These are phyloP conservation scores for Neonectria magnoliae DNA, from an alignment of 2,329 filamentous ascomycete genomes.

Conservation along the genomic window DNA sequence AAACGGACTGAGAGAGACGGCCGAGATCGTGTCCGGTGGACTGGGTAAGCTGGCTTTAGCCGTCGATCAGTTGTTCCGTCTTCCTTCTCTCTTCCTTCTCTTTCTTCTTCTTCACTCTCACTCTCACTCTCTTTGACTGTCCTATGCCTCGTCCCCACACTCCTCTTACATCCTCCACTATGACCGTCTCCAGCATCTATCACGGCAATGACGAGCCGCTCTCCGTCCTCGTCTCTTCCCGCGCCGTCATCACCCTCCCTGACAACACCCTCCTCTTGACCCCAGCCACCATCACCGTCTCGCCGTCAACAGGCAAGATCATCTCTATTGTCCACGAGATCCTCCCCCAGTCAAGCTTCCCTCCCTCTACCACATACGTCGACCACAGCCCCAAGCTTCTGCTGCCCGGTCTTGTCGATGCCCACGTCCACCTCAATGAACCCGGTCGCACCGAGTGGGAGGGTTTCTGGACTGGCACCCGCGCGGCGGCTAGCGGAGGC, in stretches of 20 bases:
- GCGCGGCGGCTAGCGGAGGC: conserved; percentile 92
- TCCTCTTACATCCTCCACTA: conserved; percentile 32
- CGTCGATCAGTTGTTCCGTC: conserved; percentile 7
- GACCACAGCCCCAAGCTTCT: conserved; percentile 88
- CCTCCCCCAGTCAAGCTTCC: conserved; percentile 80
- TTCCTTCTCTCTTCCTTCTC: conserved; percentile 22
- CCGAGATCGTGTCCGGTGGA: conserved; percentile 13
- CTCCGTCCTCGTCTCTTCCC: conserved; percentile 83
- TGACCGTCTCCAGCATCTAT: conserved; percentile 44
- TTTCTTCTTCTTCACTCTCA: background rate
- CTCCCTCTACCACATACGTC: conserved; percentile 75
- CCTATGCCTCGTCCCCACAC: background rate
- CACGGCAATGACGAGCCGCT: conserved; percentile 53
- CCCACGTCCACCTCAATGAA: conserved; percentile 97
- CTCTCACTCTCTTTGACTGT: background rate
- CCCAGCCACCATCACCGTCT: conserved; percentile 85
- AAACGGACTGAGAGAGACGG: conserved; percentile 1
- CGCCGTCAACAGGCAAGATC: conserved; percentile 84
- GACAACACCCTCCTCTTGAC: conserved; percentile 71
- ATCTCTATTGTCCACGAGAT: conserved; percentile 77
- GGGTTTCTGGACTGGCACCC: conserved; percentile 93
- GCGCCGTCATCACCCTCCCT: conserved; percentile 80
- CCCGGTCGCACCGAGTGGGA: conserved; percentile 98
- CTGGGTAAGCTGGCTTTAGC: conserved; percentile 17
- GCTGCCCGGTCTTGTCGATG: conserved; percentile 92